These are phyloP conservation scores for Nicotiana undulata DNA, from an alignment of 257 asterid genomes.

Conservation along the genomic window DNA sequence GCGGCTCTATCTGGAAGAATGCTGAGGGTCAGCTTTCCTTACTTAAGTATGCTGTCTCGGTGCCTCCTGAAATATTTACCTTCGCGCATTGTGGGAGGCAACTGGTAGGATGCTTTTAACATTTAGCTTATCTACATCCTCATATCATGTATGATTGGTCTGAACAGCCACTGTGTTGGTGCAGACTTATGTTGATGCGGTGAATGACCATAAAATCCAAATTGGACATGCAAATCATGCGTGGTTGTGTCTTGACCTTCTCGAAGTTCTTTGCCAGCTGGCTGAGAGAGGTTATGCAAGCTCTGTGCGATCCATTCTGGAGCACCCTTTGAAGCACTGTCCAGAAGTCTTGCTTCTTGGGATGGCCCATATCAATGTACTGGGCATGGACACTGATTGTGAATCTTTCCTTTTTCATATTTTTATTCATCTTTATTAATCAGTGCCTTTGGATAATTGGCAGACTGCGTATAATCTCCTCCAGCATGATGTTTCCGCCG, in stretches of 20 bases:
- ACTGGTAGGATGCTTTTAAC: constrained; percentile 43
- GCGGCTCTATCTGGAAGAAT: constrained; percentile 92
- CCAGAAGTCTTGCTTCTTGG: constrained; percentile 89
- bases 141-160: neutral
- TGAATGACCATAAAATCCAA: constrained; percentile 45
- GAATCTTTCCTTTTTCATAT: neutral
- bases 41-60: constrained; percentile 68
- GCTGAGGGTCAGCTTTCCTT: constrained; percentile 95
- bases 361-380: constrained; percentile 81
- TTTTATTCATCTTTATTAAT: neutral
- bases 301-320: constrained; percentile 64
- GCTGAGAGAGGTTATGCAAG: constrained; percentile 96
- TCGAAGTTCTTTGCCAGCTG: constrained; percentile 77
- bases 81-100: constrained; percentile 74
- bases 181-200: constrained; percentile 59
- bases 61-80: constrained; percentile 79
- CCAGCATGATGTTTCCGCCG: constrained; percentile 67
- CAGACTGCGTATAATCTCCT: constrained; percentile 92
- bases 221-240: constrained; percentile 56
- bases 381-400: constrained; percentile 8
- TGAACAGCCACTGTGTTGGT: constrained; percentile 4
- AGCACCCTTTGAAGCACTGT: constrained; percentile 65
- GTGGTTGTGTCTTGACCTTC: constrained; percentile 75
- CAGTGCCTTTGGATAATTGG: constrained; percentile 20
- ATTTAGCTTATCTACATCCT: neutral